These are phyloP conservation scores for Alternaria infectoria DNA, from an alignment of 2,329 filamentous ascomycete species.

Conservation along the genomic window DNA sequence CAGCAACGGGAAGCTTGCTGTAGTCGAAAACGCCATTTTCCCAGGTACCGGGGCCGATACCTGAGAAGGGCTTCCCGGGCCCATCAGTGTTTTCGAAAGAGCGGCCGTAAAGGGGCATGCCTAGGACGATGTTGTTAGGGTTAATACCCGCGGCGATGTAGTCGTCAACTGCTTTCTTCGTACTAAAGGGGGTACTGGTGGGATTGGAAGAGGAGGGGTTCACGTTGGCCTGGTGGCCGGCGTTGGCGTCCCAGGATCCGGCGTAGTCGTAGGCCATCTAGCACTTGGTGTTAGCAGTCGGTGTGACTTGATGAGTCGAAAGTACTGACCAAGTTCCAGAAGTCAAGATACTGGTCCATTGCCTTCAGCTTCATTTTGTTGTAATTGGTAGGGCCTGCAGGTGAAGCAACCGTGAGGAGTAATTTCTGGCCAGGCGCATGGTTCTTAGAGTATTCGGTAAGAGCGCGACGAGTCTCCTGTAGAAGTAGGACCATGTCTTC, in stretches of 20 bases:
- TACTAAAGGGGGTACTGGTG: conserved; percentile 43
- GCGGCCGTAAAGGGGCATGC: conserved; percentile 48
- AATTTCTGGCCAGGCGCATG: conserved; percentile 51
- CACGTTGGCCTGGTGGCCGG: conserved; percentile 45
- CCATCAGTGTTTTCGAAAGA: conserved; percentile 44
- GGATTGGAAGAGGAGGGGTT: conserved; percentile 34
- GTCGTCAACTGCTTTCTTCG: conserved; percentile 37
- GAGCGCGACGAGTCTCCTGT: conserved; percentile 37
- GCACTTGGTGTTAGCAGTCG: neutral
- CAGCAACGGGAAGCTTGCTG: conserved; percentile 41
- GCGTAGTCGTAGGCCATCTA: conserved; percentile 82
- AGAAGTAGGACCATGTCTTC: conserved; percentile 44
- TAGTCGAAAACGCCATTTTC: conserved; percentile 47
- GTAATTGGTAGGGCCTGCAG: conserved; percentile 54
- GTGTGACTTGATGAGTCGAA: neutral
- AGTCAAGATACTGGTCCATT: conserved; percentile 58
- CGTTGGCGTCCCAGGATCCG: conserved; percentile 42
- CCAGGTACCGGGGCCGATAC: conserved; percentile 43
- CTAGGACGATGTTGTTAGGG: conserved; percentile 44
- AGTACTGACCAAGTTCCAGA: conserved; percentile 57
- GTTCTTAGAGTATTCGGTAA: conserved; percentile 50
- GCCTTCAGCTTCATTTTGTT: conserved; percentile 50
- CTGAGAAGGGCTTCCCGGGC: conserved; percentile 39
- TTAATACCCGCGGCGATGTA: conserved; percentile 42
- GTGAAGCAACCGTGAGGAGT: conserved; percentile 55